A percentile compares a stretch with the other conserved stretches of the same genome.
Evolutionary conservation across 352 stramenopile species (phyloP).

Genomic region (Peronospora belbahrii): DNA sequence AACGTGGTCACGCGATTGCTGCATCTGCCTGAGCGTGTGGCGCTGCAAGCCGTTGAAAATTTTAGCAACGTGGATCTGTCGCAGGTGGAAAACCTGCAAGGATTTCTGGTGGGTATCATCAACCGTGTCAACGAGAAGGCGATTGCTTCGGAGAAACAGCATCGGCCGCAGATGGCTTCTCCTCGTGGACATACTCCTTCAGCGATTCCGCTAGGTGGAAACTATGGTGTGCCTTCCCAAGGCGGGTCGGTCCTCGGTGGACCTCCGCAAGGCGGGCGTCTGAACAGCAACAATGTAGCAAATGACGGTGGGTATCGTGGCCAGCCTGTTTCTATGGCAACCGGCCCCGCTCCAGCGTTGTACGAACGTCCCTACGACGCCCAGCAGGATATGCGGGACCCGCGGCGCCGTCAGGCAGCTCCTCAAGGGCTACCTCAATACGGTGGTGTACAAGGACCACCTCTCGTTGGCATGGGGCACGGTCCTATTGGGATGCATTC

Average conservation of each 20-base stretch:
- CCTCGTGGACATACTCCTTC: conserved; percentile 14
- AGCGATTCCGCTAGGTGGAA: conserved; percentile 4
- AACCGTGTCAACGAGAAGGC: conserved; percentile 70
- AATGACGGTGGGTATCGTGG: conserved; percentile 13
- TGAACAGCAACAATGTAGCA: conserved; percentile 16
- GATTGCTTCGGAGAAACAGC: conserved; percentile 31
- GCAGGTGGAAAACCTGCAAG: conserved; percentile 70
- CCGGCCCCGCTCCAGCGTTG: conserved; percentile 12
- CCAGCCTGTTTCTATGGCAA: conserved; percentile 13
- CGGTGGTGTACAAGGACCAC: conserved; percentile 8
- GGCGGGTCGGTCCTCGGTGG: conserved; percentile 26
- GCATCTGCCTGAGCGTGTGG: conserved; percentile 57
- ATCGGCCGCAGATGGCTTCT: conserved; percentile 22
- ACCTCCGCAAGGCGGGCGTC: conserved; percentile 20
- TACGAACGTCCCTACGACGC: conserved; percentile 33
- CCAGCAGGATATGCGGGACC: conserved; percentile 13
- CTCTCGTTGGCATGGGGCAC: conserved; percentile 4
- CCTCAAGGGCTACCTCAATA: conserved; percentile 16
- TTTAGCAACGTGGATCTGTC: conserved; percentile 68
- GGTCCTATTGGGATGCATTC: conserved; percentile 24
- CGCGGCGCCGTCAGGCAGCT: conserved; percentile 21
- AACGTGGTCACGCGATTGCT: conserved; percentile 63
- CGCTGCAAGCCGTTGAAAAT: conserved; percentile 62
- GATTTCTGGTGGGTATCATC: conserved; percentile 80
- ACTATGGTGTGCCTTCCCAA: conserved; percentile 11